Evolutionary conservation across 2,329 filamentous ascomycete genomes (phyloP), one percentile per base, ranked within the genome.

Genomic region (Microdochium trichocladiopsis): DNA sequence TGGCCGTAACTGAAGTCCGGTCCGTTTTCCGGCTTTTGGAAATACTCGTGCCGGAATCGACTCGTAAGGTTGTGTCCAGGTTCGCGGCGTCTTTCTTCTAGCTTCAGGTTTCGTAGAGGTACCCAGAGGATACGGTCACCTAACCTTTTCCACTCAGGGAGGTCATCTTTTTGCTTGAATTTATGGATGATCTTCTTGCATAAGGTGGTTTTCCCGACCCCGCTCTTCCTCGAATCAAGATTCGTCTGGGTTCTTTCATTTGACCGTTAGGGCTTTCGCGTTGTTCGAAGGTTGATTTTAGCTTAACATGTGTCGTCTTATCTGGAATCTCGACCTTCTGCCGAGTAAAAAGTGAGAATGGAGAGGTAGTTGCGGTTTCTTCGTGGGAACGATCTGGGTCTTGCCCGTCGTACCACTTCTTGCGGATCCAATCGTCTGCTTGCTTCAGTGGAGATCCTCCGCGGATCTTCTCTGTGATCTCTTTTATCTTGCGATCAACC

Each of bases 201-300:
- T n/a, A n/a, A n/a, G n/a, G n/a, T n/a, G n/a, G n/a, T n/a, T n/a
- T n/a, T n/a, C n/a, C n/a, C n/a, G n/a, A n/a, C n/a, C n/a, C n/a
- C n/a, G n/a, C n/a, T n/a, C n/a, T n/a, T n/a, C n/a, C n/a, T n/a
- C n/a, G 60, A 48, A 72, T 71, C 45, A 71, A 52, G 21, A 72
- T 66, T 47, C 66, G 57, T 55, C 61, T 61, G 43, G 66, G 63
- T n/a, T 33, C 12, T 4, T 53, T 56, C 11, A 11, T 31, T 1
- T 9, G 11, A 28, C 56, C 58, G 25, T 61, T 48, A 24, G 16
- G 41, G 41, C 25, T 24, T 54, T 58, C 54, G 21, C 64, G 57
- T 50, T 56, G 3, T 36, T 63, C 48, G 45, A 71, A 71, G 12
- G 70, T 51, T 24, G 25, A 49, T 21, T 55, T 21, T 49, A 69